Evolutionary conservation across 495 filamentous ascomycete species (phyloP).

Genomic region (Penicillium cosmopolitanum): DNA sequence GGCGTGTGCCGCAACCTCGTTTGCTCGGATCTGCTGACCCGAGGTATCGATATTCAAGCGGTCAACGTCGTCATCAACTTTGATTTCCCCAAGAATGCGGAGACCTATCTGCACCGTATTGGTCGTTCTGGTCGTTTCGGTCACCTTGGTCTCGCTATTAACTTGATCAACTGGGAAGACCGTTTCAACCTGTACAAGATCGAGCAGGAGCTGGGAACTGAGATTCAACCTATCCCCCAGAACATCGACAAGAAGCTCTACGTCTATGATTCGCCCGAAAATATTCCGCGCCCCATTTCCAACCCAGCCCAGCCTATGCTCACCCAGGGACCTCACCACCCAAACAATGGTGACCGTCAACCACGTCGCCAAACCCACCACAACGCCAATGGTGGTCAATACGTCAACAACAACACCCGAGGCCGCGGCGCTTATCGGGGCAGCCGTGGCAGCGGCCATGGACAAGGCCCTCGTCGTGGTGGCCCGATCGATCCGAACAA

Average conservation of each 20-base stretch:
- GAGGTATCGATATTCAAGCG: conserved; percentile 99
- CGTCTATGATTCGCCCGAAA: conserved; percentile 95
- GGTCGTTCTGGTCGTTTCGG: conserved; percentile 97
- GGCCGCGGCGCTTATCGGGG: conserved; percentile 49
- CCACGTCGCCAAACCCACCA: conserved; percentile 46
- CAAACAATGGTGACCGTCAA: conserved; percentile 34
- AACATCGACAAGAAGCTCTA: conserved; percentile 98
- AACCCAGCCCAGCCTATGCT: conserved; percentile 40
- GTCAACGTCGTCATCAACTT: conserved; percentile 99
- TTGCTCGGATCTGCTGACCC: conserved; percentile 95
- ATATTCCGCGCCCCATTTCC: conserved; percentile 79
- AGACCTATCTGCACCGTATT: conserved; percentile 98
- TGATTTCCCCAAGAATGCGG: conserved; percentile 99
- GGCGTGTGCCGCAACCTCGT: conserved; percentile 97
- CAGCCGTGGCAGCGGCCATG: conserved; percentile 29
- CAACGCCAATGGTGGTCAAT: conserved; percentile 42
- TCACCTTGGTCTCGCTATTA: conserved; percentile 96
- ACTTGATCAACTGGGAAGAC: conserved; percentile 99
- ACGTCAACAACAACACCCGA: conserved; percentile 37
- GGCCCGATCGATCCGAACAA: conserved; percentile 37
- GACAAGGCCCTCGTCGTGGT: conserved; percentile 50
- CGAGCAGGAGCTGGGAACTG: conserved; percentile 94
- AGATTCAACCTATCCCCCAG: conserved; percentile 93
- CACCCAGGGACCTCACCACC: conserved; percentile 23
- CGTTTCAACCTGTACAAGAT: conserved; percentile 99